Percentiles rank a stretch among this genome's conserved stretches.
phyloP scores from a whole-genome alignment of 139 green algal species.

The Chlamydomonas schloesseri region DNA sequence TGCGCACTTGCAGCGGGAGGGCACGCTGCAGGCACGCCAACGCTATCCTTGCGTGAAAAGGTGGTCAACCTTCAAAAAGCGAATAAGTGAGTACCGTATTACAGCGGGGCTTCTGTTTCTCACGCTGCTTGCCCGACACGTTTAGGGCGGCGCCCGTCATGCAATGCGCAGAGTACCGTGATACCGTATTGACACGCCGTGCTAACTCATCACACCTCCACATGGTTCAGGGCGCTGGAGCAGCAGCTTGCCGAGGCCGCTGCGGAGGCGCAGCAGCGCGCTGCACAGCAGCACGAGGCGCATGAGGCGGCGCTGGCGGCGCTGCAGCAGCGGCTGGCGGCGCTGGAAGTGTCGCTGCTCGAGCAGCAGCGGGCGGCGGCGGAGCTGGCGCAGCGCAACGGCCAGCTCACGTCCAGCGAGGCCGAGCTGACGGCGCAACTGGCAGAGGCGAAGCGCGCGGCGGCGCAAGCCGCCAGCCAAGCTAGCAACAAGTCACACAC shows the following conservation, averaged over 20 bases:
- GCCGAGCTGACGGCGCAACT: background rate
- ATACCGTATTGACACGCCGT: no score
- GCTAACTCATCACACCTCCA: no score
- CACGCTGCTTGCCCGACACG: no score
- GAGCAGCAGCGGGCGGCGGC: background rate
- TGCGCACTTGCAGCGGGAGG: background rate
- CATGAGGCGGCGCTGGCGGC: background rate
- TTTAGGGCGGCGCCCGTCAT: no score
- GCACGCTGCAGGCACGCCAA: slow-evolving; percentile 18
- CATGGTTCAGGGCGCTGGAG: slow-evolving; percentile 36
- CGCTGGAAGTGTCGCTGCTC: slow-evolving; percentile 1
- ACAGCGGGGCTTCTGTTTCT: no score
- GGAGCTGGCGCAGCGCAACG: background rate
- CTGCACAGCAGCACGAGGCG: background rate
- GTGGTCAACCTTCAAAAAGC: slow-evolving; percentile 3
- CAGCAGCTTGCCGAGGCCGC: slow-evolving; percentile 28
- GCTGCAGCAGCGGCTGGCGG: slow-evolving; percentile 8
- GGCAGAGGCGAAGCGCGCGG: background rate
- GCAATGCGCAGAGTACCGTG: no score
- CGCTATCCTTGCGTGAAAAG: slow-evolving; percentile 31
- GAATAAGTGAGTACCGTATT: slow-evolving; percentile 35
- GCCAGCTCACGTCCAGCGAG: background rate
- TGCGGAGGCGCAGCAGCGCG: background rate
- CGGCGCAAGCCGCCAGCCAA: background rate
- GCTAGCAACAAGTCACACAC: no score